Evolutionary conservation across 75 land plant species (phyloP).

Genomic region (Pinus albicaulis): DNA sequence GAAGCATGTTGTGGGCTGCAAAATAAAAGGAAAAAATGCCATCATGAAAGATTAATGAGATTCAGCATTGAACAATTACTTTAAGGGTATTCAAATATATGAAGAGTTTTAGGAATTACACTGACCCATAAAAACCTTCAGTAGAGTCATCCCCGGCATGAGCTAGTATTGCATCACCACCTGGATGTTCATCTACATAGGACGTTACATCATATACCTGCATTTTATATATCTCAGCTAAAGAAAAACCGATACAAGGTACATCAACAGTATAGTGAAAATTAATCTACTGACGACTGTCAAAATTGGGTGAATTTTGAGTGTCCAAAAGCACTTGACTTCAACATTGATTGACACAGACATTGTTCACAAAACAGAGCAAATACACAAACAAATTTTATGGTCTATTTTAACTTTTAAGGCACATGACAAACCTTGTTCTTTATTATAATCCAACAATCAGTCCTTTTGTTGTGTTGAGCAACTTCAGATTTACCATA

Average conservation of each 20-base stretch:
- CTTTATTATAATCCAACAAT: constrained; percentile 77
- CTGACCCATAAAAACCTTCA: constrained; percentile 91
- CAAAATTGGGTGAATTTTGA: too few relatives aligned
- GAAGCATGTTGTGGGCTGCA: constrained; percentile 98
- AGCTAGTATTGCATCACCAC: constrained; percentile 86
- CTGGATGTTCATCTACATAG: constrained; percentile 97
- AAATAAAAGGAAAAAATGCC: not conserved
- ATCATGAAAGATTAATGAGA: not conserved
- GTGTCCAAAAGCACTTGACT: not conserved
- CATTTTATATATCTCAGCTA: constrained; percentile 4
- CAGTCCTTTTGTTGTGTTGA: constrained; percentile 52
- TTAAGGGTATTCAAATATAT: not conserved
- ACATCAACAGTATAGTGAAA: not conserved
- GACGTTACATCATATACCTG: constrained; percentile 97
- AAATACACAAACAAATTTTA: not conserved
- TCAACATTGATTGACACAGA: not conserved
- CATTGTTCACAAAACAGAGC: not conserved
- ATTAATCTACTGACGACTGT: too few relatives aligned
- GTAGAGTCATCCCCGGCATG: constrained; percentile 98
- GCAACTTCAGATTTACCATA: constrained; percentile 57
- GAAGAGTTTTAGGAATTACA: not conserved
- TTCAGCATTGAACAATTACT: not conserved
- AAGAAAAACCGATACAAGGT: not conserved
- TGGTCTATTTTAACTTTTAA: not conserved
- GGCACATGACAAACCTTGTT: constrained; percentile 45